These are phyloP conservation scores for Cordyceps javanica DNA, from an alignment of 2,329 filamentous ascomycete species.

Conservation along the genomic window DNA sequence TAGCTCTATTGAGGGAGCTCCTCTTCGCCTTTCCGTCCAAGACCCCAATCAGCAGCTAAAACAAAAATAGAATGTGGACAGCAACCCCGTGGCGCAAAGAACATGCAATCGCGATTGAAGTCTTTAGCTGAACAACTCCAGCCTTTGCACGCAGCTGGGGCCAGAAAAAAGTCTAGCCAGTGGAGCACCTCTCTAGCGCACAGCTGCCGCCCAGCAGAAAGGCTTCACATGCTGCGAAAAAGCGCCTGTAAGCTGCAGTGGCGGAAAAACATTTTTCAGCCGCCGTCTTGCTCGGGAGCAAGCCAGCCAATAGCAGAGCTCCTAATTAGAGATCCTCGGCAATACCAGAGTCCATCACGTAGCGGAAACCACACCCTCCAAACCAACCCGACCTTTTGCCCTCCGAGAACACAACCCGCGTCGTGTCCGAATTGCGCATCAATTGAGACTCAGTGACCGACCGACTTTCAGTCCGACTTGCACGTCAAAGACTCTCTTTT, in stretches of 20 bases:
- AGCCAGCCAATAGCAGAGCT: slow-evolving; percentile 37
- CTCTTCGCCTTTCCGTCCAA: too few species aligned
- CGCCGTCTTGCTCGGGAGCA: slow-evolving; percentile 20
- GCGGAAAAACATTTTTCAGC: slow-evolving; percentile 25
- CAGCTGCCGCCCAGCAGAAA: slow-evolving; percentile 11
- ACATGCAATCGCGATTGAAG: not conserved
- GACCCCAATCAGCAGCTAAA: too few species aligned
- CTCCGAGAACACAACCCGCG: slow-evolving; percentile 5
- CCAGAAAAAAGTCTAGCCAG: not conserved
- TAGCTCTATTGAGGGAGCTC: not conserved
- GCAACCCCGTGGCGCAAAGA: not conserved
- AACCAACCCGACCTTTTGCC: slow-evolving; percentile 13
- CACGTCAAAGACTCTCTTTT: not conserved
- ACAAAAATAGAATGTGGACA: not conserved
- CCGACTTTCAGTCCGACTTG: not conserved
- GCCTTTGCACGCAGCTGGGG: too few species aligned
- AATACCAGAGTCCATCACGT: slow-evolving; percentile 27
- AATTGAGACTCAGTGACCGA: not conserved
- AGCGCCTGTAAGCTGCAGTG: too few species aligned
- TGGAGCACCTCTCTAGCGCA: not conserved
- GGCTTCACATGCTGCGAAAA: slow-evolving; percentile 21
- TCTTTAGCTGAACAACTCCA: not conserved
- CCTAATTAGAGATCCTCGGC: slow-evolving; percentile 46
- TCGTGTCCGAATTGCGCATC: not conserved
- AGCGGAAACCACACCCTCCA: not conserved